These are phyloP conservation scores for carrot (Daucus carota) DNA, from an alignment of 129 eudicot genomes.

Conservation along the genomic window DH1_v3.0 NC_030381.2:36917501-36918000, in stretches of 20 bases:
- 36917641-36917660: conserved; percentile 44
- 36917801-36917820: neutral
- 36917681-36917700: conserved; percentile 66
- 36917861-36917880: neutral
- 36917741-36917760: conserved; percentile 72
- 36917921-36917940: neutral
- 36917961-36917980: neutral
- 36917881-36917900: neutral
- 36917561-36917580: conserved; percentile 42
- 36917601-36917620: conserved; percentile 54
- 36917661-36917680: conserved; percentile 67
- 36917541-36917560: conserved; percentile 54
- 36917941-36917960: neutral
- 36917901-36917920: neutral
- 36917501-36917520: conserved; percentile 34
- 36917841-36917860: neutral
- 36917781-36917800: conserved; percentile 27
- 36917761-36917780: conserved; percentile 70
- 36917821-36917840: neutral
- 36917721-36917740: conserved; percentile 43
- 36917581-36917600: conserved; percentile 47
- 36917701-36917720: conserved; percentile 74
- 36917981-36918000: neutral
- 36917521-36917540: conserved; percentile 77
- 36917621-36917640: conserved; percentile 70